These are phyloP conservation scores for Clathrus columnatus DNA, from an alignment of 768 basidiomycete species.

Conservation along the genomic window DNA sequence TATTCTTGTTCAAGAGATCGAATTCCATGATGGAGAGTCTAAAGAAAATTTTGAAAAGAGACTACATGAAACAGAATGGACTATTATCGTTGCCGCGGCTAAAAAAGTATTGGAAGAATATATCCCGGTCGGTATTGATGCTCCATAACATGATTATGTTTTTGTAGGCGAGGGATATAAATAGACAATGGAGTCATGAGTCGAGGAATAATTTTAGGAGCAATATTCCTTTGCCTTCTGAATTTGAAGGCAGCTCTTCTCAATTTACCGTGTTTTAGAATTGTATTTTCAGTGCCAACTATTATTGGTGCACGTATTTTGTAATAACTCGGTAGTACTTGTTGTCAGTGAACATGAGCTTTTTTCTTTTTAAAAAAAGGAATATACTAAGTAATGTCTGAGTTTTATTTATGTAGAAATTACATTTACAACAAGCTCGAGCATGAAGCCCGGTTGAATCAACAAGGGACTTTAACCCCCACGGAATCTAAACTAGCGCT, in stretches of 20 bases:
- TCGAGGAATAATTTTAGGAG: not conserved
- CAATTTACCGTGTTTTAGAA: not conserved
- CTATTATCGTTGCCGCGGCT: conserved; percentile 83
- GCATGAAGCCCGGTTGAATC: too few species aligned
- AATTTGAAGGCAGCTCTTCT: too few species aligned
- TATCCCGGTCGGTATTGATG: not conserved
- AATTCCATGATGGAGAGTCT: conserved; percentile 61
- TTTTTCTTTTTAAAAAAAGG: too few species aligned
- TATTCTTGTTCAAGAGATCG: conserved; percentile 69
- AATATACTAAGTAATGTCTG: too few species aligned
- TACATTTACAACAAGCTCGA: too few species aligned
- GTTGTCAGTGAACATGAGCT: too few species aligned
- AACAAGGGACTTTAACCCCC: too few species aligned
- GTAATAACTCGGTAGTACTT: not conserved
- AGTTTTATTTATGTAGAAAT: too few species aligned
- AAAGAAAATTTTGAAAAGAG: conserved; percentile 65
- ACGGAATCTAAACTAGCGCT: too few species aligned
- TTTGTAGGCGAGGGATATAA: not conserved
- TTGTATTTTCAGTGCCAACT: too few species aligned
- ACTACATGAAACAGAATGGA: conserved; percentile 80
- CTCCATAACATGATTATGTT: not conserved
- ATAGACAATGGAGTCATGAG: not conserved
- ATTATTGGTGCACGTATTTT: not conserved
- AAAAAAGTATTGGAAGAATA: conserved; percentile 52
- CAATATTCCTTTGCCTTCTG: not conserved